Evolutionary conservation across 192 early-diverging fungal genomes (phyloP).

Genomic region (Geosiphon pyriformis): DNA sequence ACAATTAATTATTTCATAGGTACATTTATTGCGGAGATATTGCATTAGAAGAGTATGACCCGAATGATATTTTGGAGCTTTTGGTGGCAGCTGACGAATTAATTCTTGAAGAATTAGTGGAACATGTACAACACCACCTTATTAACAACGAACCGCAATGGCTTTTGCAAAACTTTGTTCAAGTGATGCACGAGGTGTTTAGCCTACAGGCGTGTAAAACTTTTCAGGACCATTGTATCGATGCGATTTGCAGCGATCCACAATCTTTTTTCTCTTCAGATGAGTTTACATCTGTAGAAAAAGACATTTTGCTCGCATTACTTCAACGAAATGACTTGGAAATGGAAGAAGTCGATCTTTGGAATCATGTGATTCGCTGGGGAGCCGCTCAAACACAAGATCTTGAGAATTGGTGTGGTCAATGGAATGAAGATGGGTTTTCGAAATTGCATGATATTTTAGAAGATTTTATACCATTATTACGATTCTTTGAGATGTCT

Average conservation of each 20-base stretch:
- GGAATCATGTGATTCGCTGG: constrained; percentile 19
- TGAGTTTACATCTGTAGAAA: constrained; percentile 8
- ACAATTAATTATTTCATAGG: not conserved
- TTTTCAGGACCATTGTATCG: constrained; percentile 3
- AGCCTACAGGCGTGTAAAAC: not conserved
- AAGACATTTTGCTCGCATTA: constrained; percentile 4
- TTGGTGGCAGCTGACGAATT: constrained; percentile 17
- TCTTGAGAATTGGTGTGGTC: not conserved
- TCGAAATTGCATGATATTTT: not conserved
- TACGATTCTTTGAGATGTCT: constrained; percentile 17
- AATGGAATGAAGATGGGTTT: not conserved
- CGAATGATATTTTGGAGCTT: not conserved
- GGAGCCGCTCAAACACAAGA: not conserved
- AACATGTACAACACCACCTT: not conserved
- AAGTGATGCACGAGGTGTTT: constrained; percentile 3
- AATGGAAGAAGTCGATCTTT: constrained; percentile 15
- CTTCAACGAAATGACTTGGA: not conserved
- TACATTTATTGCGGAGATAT: constrained; percentile 18
- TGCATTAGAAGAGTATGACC: not conserved
- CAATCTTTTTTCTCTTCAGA: not conserved
- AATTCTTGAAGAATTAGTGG: constrained; percentile 11
- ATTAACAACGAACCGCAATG: constrained; percentile 12
- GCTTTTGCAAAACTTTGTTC: constrained; percentile 2
- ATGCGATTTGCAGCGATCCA: constrained; percentile 7
- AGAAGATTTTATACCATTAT: not conserved